Base-by-base conservation (phyloP, 805 yeast genomes). In the Zygosaccharomyces gambellarensis region DNA sequence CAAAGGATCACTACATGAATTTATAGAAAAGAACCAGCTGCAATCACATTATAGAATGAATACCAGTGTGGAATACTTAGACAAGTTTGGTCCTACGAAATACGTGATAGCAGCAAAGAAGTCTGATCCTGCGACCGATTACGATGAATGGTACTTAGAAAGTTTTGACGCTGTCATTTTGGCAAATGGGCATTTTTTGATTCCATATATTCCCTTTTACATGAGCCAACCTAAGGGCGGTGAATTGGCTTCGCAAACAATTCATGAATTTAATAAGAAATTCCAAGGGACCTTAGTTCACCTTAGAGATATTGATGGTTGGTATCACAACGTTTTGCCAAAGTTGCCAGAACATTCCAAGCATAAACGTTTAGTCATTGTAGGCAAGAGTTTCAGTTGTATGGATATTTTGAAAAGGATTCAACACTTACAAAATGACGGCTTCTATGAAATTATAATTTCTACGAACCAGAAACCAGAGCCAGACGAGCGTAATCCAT, bases 381-480 rank as follows among this genome's bases (percentile, higher is more conserved):
- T 74, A 38, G 78, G 78, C 1, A 71, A 73, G 27, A 57, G 65
- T 45, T 65, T 72, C 39, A 68, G 73, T 55, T 64, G 75, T 9
- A 67, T 68, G 47, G 74, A 72, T 52, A 58, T 76, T 2, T 52
- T 74, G 29, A 78, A 74, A 55, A 73, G 74, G 48, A 55, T 74
- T 1, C 48, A 63, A 10, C 67, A 67, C 46, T 57, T 50, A 44
- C 56, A 49, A 52, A 61, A 46, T 44, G 65, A 47, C 54, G 50
- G 32, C 19, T 29, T 34, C 8, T 32, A 52, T 14, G 57, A 56
- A 41, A 74, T 85, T 51, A 83, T 84, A 54, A 69, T 87, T 54
- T 79, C 86, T 39, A 72, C 95, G 42, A 83, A 81, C 55, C 83
- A 90, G 87, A 49, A 53, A 2, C 55, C 57, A 5, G 42, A 40